Evolutionary conservation across 176 grass and related monocot species (phyloP).

Genomic region (Melocanna baccifera): DNA sequence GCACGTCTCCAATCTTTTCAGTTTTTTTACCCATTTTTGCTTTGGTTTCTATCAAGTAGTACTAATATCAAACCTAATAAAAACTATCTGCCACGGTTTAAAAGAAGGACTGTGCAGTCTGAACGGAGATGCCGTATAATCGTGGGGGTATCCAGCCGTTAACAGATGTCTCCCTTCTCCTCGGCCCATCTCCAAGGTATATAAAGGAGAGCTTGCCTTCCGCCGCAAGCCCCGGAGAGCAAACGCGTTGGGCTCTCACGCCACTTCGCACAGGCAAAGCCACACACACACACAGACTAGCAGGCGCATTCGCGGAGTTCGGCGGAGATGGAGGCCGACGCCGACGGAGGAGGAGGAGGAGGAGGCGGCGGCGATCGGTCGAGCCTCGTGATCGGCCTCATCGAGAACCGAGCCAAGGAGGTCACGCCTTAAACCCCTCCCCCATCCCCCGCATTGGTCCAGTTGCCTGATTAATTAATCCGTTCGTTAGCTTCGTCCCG

Average conservation of each 20-base stretch:
- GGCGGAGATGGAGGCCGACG: conserved; percentile 35
- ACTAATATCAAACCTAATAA: too few species aligned
- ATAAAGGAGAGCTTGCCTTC: neutral
- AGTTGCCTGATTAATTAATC: neutral
- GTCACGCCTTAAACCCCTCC: conserved; percentile 25
- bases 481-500: neutral
- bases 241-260: neutral
- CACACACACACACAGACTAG: neutral
- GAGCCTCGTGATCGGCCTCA: conserved; percentile 70
- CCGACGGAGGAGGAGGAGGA: conserved; percentile 13
- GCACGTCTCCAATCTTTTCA: too few species aligned
- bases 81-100: too few species aligned
- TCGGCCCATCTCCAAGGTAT: too few species aligned
- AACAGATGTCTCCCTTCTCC: too few species aligned
- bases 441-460: neutral
- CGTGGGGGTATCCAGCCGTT: too few species aligned
- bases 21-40: too few species aligned
- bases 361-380: conserved; percentile 58
- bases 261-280: neutral
- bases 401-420: conserved; percentile 93
- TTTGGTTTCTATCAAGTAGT: too few species aligned
- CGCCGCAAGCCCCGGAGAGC: neutral
- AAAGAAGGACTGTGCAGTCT: too few species aligned
- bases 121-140: too few species aligned
- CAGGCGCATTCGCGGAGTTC: neutral